Base-by-base conservation (phyloP, 2,329 filamentous ascomycete genomes). In the Monosporascus sp. region DNA sequence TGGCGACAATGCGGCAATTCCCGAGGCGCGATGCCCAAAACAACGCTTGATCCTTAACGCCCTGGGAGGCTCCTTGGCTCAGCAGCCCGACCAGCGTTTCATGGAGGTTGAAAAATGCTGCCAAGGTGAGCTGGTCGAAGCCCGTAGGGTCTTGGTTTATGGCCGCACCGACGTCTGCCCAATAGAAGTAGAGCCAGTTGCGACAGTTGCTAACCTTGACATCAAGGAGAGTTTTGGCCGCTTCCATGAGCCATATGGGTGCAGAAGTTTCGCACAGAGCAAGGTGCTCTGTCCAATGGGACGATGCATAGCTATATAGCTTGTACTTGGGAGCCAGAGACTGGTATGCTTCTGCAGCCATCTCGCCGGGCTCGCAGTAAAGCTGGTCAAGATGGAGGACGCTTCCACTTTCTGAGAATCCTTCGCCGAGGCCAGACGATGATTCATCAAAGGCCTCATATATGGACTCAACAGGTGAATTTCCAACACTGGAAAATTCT, bases 211-310 rank as follows among this genome's bases (percentile, higher is more conserved):
- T 18, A 28, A 31, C 58, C 17, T 51, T 51, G 2, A 57, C 43
- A 47, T 63, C 51, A 3, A 67, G 50, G 18, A 66, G 59, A 3
- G 9, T 24, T 38, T 20, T 58, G 7, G 52, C 63, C 15, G 57
- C 55, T 17, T 58, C 47, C 54, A 24, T 61, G 9, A 65, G 55
- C 22, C 52, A 40, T 22, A 18, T 15, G 3, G 63, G 50, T 22
- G 59, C 63, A 26, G 35, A 53, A 7, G 43, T 48, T 28, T 65
- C 61, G 38, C 60, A 64, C 8, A 49, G 11, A 6, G 59, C 51
- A 58, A 63, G 70, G 52, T 74, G 71, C 28, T 65, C 53, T 31
- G 69, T 61, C 72, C 70, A 74, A 59, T 72, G 55, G 24, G 60
- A 58, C 1, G 72, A 62, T 17, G 71, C 59, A 59, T 74, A 74